Evolutionary conservation across 2,329 filamentous ascomycete genomes (phyloP).

Genomic region (Pseudocercospora fuligena): DNA sequence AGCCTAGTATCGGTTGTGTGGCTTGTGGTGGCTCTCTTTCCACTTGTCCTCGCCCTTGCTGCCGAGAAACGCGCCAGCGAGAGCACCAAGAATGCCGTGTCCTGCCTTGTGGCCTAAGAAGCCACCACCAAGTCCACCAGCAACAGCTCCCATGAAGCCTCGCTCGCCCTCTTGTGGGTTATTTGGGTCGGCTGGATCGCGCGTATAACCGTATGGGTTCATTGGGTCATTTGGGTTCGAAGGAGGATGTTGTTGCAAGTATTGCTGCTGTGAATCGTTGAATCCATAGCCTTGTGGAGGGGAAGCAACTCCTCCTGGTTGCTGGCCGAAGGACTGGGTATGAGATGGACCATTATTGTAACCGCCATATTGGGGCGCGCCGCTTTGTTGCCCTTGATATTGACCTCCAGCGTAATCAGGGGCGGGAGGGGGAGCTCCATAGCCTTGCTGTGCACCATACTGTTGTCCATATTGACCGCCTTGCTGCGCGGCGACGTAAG

Average conservation of each 20-base stretch:
- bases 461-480: slow-evolving; percentile 25
- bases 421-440: slow-evolving; percentile 30
- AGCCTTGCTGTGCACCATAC: slow-evolving; percentile 30
- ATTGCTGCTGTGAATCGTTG: slow-evolving; percentile 27
- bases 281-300: slow-evolving; percentile 32
- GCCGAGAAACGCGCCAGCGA: slow-evolving; percentile 62
- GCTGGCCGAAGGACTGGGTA: slow-evolving; percentile 33
- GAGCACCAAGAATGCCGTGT: slow-evolving; percentile 59
- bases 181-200: slow-evolving; percentile 45
- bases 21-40: slow-evolving; percentile 14
- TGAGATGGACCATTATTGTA: slow-evolving; percentile 23
- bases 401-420: slow-evolving; percentile 22
- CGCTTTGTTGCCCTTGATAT: slow-evolving; percentile 32
- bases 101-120: slow-evolving; percentile 61
- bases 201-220: slow-evolving; percentile 44
- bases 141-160: slow-evolving; percentile 61
- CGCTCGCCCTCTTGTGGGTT: slow-evolving; percentile 59
- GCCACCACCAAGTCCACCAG: slow-evolving; percentile 62
- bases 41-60: slow-evolving; percentile 40
- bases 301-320: slow-evolving; percentile 37
- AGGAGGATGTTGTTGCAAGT: slow-evolving; percentile 29
- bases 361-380: slow-evolving; percentile 19
- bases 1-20: slow-evolving; percentile 7
- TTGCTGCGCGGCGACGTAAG: slow-evolving; percentile 21
- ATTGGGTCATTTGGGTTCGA: slow-evolving; percentile 42